Evolutionary conservation across 2,329 filamentous ascomycete species (phyloP).

Genomic region (Diplodia sapinea): DNA sequence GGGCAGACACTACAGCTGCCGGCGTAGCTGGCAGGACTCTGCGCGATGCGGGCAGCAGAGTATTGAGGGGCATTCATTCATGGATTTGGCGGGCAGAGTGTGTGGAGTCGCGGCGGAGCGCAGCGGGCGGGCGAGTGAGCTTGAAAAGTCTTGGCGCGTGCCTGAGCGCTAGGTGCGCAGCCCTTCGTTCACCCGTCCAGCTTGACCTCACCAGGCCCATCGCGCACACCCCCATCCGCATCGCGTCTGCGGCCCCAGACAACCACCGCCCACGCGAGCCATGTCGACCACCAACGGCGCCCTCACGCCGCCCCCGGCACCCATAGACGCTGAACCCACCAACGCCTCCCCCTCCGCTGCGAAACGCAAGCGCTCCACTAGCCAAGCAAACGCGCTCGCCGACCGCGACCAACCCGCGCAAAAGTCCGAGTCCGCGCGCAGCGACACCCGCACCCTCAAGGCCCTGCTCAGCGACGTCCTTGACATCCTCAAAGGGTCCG

Average conservation of each 20-base stretch:
- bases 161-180: conserved; percentile 9
- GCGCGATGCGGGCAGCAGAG: conserved; percentile 19
- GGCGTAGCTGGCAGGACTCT: conserved; percentile 13
- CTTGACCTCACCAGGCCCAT: conserved; percentile 27
- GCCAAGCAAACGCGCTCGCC: conserved; percentile 37
- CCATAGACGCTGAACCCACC: conserved; percentile 34
- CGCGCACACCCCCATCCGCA: conserved; percentile 28
- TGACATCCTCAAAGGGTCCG: conserved; percentile 49
- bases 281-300: conserved; percentile 47
- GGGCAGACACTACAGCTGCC: not conserved
- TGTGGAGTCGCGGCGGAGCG: not conserved
- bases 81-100: conserved; percentile 3
- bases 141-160: conserved; percentile 23
- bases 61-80: conserved; percentile 31
- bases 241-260: conserved; percentile 27
- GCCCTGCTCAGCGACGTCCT: conserved; percentile 49
- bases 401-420: conserved; percentile 39
- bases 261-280: conserved; percentile 30
- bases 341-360: conserved; percentile 42
- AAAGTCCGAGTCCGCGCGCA: conserved; percentile 34
- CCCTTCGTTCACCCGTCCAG: conserved; percentile 1
- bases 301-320: conserved; percentile 43
- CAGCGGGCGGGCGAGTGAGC: not conserved
- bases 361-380: conserved; percentile 55
- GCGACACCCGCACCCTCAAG: conserved; percentile 37